Percentiles rank a stretch among this genome's conserved stretches.
Evolutionary conservation across 2,329 filamentous ascomycete species (phyloP).

Genomic region (Colletotrichum spinosum): DNA sequence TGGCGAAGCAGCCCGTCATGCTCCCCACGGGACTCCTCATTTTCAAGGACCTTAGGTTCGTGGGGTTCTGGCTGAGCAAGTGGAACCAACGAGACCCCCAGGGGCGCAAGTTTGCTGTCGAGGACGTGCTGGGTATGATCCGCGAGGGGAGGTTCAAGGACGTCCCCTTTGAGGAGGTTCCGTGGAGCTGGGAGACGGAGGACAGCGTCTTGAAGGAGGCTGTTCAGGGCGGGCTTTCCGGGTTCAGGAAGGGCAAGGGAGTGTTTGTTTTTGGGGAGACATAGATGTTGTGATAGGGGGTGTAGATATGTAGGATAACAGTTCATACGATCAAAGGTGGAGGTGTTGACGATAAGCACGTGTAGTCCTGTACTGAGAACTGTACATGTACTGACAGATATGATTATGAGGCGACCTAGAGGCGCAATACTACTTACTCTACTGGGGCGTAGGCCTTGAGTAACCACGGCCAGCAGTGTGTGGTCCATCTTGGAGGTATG

Average conservation of each 20-base stretch:
- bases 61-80: constrained; percentile 93
- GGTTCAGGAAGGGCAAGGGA: constrained; percentile 89
- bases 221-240: constrained; percentile 84
- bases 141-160: constrained; percentile 83
- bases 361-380: too few relatives aligned
- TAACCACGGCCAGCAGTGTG: too few relatives aligned
- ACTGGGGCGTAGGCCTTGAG: too few relatives aligned
- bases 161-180: constrained; percentile 82
- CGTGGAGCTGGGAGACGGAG: constrained; percentile 86
- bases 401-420: too few relatives aligned
- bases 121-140: constrained; percentile 83
- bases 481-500: too few relatives aligned
- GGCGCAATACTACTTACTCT: too few relatives aligned
- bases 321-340: neutral
- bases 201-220: constrained; percentile 75
- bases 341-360: neutral
- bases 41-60: constrained; percentile 90
- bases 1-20: constrained; percentile 87
- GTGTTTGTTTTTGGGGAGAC: constrained; percentile 84
- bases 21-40: constrained; percentile 89
- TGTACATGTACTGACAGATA: neutral
- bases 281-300: constrained; percentile 44
- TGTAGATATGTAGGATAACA: constrained; percentile 22
- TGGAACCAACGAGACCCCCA: constrained; percentile 84
- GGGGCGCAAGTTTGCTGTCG: constrained; percentile 83